A percentile compares a stretch with the other conserved stretches of the same genome.
Conservation (phyloP, 1,284 basidiomycete genomes). For the Acaromyces ingoldii region DNA sequence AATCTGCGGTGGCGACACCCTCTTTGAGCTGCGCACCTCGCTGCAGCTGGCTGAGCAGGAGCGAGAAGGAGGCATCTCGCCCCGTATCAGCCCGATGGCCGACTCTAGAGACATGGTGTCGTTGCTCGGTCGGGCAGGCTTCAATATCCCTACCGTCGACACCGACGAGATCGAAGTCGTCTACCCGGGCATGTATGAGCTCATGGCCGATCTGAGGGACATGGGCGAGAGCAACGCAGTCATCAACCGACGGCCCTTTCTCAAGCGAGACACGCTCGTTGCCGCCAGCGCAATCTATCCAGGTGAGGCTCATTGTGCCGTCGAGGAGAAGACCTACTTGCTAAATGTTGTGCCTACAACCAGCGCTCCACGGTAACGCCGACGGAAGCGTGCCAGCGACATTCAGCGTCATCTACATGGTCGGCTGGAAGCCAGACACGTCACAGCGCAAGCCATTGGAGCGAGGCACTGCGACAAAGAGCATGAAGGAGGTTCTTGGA, state of each 20-base stretch:
- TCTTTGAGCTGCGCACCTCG: conserved; percentile 86
- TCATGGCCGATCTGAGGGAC: conserved; percentile 82
- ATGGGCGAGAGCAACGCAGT: conserved; percentile 98
- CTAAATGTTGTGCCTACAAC: conserved; percentile 1
- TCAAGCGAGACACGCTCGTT: conserved; percentile 80
- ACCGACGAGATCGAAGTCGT: conserved; percentile 85
- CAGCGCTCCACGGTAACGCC: conserved; percentile 60
- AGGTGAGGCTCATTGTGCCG: conserved; percentile 56
- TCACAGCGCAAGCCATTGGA: conserved; percentile 77
- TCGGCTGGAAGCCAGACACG: conserved; percentile 92
- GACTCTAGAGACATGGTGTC: conserved; percentile 68
- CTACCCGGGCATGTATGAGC: conserved; percentile 94
- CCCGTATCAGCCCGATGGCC: conserved; percentile 94
- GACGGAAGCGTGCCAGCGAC: conserved; percentile 73
- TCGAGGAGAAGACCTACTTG: not conserved
- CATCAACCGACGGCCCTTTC: conserved; percentile 59
- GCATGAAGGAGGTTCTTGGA: conserved; percentile 63
- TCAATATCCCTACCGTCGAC: conserved; percentile 89
- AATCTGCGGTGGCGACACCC: conserved; percentile 89
- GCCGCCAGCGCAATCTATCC: conserved; percentile 90
- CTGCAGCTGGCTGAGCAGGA: conserved; percentile 92
- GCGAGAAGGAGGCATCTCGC: conserved; percentile 89
- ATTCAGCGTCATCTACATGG: conserved; percentile 92
- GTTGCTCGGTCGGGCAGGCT: conserved; percentile 77
- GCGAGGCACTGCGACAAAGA: conserved; percentile 75